Percentiles rank a stretch among this genome's conserved stretches.
Evolutionary conservation across 257 asterid genomes (phyloP).

Genomic region (Ilex aquifolium): DNA sequence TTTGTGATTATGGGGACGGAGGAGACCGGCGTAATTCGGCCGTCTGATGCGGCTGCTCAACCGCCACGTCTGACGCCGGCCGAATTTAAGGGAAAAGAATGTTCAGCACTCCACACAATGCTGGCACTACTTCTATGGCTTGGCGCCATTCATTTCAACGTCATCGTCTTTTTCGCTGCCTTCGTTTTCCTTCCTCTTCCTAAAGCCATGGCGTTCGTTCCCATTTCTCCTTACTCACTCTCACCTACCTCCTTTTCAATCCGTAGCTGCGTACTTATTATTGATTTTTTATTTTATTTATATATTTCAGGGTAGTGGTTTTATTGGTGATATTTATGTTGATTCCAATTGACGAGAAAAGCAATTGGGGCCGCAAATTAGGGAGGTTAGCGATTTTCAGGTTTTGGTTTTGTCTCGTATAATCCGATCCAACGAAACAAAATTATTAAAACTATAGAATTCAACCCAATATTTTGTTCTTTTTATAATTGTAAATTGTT

Average conservation of each 20-base stretch:
- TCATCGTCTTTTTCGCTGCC: conserved; percentile 38
- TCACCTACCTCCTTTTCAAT: neutral
- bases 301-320: conserved; percentile 54
- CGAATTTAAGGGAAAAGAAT: conserved; percentile 57
- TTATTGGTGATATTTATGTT: conserved; percentile 51
- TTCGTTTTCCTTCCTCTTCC: conserved; percentile 58
- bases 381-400: conserved; percentile 37
- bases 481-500: no score
- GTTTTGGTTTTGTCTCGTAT: no score
- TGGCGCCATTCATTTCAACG: conserved; percentile 60
- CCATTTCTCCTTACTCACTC: neutral
- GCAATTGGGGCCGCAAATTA: conserved; percentile 58
- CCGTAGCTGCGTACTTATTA: conserved; percentile 1
- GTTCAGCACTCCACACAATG: conserved; percentile 31
- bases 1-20: neutral
- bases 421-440: no score
- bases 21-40: neutral
- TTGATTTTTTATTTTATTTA: neutral
- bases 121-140: conserved; percentile 63
- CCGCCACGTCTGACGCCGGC: conserved; percentile 30
- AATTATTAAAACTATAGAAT: no score
- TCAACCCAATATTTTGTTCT: no score
- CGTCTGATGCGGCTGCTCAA: conserved; percentile 9
- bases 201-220: conserved; percentile 56
- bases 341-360: conserved; percentile 67